Evolutionary conservation across 306 rosid species (phyloP).

Genomic region (Dryas octopetala): DNA sequence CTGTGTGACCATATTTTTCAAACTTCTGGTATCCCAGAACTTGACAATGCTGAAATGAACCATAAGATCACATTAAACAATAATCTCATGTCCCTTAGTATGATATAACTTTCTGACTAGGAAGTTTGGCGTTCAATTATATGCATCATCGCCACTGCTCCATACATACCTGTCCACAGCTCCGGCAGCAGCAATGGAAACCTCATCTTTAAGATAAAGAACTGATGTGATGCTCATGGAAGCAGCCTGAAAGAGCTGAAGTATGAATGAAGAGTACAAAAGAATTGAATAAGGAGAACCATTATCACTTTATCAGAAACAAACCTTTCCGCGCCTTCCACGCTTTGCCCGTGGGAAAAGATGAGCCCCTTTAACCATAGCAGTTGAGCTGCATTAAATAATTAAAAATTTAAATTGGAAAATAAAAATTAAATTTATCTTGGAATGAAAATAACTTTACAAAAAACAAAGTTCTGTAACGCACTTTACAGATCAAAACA

Average conservation of each 20-base stretch:
- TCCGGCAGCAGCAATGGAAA: constrained; percentile 87
- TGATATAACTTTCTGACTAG: neutral
- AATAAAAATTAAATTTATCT: neutral
- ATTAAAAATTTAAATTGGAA: neutral
- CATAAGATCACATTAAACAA: constrained; percentile 18
- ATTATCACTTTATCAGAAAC: constrained; percentile 30
- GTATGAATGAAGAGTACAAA: constrained; percentile 19
- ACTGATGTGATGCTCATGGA: constrained; percentile 93
- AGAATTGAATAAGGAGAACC: neutral
- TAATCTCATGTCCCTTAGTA: neutral
- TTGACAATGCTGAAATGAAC: constrained; percentile 64
- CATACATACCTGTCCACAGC: constrained; percentile 78
- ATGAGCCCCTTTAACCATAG: constrained; percentile 74
- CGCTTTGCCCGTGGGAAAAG: constrained; percentile 53
- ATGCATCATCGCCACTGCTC: constrained; percentile 1
- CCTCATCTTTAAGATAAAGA: constrained; percentile 79
- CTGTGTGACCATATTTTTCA: constrained; percentile 55
- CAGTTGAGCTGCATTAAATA: constrained; percentile 56
- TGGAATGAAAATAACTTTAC: neutral
- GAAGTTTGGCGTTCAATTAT: neutral
- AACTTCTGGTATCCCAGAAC: constrained; percentile 92
- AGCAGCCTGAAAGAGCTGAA: constrained; percentile 55
- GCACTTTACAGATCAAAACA: constrained; percentile 2
- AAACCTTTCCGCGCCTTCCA: constrained; percentile 67
- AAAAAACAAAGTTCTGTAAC: neutral